Evolutionary conservation across 176 grass and related monocot genomes (phyloP).

Genomic region (Oryza brachyantha): DNA sequence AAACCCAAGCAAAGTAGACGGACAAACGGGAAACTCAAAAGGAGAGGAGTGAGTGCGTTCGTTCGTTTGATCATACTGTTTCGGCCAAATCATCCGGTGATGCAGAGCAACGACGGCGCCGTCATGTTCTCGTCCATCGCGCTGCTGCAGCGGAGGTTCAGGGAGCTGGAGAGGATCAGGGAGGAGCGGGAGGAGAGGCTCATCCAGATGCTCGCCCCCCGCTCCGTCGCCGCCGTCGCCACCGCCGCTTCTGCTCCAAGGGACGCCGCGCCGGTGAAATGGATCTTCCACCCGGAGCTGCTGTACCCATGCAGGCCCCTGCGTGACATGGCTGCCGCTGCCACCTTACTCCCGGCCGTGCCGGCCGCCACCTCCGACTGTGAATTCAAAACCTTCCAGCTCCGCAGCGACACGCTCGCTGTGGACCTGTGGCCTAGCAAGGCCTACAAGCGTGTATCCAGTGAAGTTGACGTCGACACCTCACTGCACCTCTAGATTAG

Average conservation of each 20-base stretch:
- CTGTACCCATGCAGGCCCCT: constrained; percentile 54
- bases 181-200: constrained; percentile 81
- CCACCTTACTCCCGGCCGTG: constrained; percentile 28
- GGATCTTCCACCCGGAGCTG: constrained; percentile 70
- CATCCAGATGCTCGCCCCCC: constrained; percentile 32
- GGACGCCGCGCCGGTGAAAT: constrained; percentile 36
- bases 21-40: background rate
- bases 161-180: constrained; percentile 68
- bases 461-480: constrained; percentile 72
- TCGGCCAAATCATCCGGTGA: constrained; percentile 25
- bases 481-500: constrained; percentile 69
- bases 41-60: too few species aligned
- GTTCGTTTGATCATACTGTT: background rate
- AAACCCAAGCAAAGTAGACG: constrained; percentile 18
- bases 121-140: constrained; percentile 73
- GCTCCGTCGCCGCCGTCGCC: background rate
- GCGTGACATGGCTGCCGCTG: constrained; percentile 27
- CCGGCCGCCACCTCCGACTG: background rate
- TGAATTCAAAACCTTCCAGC: constrained; percentile 42
- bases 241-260: background rate
- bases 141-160: constrained; percentile 84
- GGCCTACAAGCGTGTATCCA: constrained; percentile 31
- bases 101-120: constrained; percentile 41
- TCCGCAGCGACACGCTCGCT: constrained; percentile 19
- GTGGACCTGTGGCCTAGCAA: constrained; percentile 43